A percentile compares a stretch with the other conserved stretches of the same genome.
phyloP scores from a whole-genome alignment of 139 green algal genomes.

The Asterochloris sp. region DNA sequence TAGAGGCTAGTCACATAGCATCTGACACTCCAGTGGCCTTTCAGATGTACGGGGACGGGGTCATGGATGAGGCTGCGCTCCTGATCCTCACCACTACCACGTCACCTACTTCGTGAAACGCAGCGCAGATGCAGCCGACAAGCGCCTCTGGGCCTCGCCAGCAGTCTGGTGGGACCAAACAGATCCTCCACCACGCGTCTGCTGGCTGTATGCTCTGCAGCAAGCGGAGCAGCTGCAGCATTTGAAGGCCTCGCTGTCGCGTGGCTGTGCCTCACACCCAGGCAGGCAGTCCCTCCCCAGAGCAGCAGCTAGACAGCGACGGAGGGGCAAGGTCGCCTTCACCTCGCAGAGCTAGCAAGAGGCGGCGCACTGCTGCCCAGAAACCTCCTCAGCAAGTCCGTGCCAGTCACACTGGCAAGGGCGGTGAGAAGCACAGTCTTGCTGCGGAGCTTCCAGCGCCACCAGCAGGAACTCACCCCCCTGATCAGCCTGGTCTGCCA shows the following conservation, averaged over 20 bases:
- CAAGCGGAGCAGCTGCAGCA: neutral
- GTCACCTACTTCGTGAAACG: conserved; percentile 24
- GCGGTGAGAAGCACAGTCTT: neutral
- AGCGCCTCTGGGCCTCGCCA: conserved; percentile 19
- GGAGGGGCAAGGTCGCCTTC: neutral
- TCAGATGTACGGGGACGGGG: conserved; percentile 23
- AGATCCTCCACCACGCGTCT: conserved; percentile 16
- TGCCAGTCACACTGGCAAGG: neutral
- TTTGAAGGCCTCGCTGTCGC: neutral
- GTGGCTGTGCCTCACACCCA: neutral
- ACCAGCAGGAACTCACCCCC: neutral
- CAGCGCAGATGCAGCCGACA: conserved; percentile 13
- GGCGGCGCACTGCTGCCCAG: neutral
- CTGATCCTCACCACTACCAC: conserved; percentile 24
- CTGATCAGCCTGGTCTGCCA: neutral
- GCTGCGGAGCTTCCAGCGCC: neutral
- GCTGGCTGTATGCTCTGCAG: conserved; percentile 16
- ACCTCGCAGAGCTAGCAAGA: neutral
- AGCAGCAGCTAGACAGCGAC: neutral
- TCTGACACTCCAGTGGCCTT: too few species aligned
- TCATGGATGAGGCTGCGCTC: conserved; percentile 27
- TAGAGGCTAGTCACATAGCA: too few species aligned
- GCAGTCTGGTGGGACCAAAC: conserved; percentile 22
- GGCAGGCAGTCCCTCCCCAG: neutral
- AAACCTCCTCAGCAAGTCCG: neutral